phyloP scores from a whole-genome alignment of 805 yeast genomes.

The Maudiozyma serrabonitensis region DNA sequence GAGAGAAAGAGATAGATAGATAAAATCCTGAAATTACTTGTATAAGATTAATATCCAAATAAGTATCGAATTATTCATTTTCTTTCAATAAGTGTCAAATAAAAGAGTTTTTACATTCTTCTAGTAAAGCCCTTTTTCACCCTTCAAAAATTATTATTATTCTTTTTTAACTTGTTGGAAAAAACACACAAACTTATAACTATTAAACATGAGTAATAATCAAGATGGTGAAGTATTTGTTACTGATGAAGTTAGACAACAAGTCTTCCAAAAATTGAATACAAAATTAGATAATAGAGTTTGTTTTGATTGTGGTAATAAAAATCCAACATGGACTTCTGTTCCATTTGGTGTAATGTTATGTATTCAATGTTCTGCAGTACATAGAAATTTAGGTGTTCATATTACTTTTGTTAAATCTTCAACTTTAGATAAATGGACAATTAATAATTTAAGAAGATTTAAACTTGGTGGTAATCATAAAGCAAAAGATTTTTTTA shows the following conservation, averaged over 20 bases:
- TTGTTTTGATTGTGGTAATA: constrained; percentile 90
- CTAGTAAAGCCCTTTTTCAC: too few species aligned
- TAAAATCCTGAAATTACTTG: too few species aligned
- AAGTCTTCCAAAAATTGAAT: constrained; percentile 53
- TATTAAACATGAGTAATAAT: constrained; percentile 13
- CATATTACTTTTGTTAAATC: constrained; percentile 94
- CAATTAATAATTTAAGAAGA: constrained; percentile 76
- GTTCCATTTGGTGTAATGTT: constrained; percentile 90
- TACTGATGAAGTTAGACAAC: constrained; percentile 56
- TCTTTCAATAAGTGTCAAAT: too few species aligned
- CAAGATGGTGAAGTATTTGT: constrained; percentile 36
- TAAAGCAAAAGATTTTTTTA: constrained; percentile 70
- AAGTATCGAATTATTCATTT: too few species aligned
- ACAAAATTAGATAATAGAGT: constrained; percentile 63
- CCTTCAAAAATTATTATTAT: too few species aligned
- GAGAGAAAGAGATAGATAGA: too few species aligned
- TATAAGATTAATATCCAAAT: too few species aligned
- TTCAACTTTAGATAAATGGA: constrained; percentile 89
- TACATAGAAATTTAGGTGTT: constrained; percentile 91
- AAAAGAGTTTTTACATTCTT: too few species aligned
- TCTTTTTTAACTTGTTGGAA: too few species aligned
- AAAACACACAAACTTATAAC: not conserved
- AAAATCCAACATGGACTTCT: constrained; percentile 97
- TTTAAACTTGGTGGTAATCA: constrained; percentile 93
- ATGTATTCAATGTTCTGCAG: constrained; percentile 91